phyloP scores from a whole-genome alignment of 2,329 filamentous ascomycete species.

The Coniochaeta pulveracea region DNA sequence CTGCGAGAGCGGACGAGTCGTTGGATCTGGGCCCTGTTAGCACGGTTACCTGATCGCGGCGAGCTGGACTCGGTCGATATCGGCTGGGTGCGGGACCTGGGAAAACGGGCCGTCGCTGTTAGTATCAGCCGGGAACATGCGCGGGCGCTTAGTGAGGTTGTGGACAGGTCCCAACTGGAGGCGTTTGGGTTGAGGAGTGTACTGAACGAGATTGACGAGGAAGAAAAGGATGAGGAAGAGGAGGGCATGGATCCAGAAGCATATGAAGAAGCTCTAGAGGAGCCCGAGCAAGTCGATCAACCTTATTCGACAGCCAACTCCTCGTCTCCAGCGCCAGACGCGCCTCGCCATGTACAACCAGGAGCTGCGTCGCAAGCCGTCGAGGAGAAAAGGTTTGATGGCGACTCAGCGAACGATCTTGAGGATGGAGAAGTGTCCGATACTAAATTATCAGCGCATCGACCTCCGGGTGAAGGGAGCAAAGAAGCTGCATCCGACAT shows the following conservation, averaged over 20 bases:
- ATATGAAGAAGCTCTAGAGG: too few species aligned
- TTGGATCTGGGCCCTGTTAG: constrained; percentile 80
- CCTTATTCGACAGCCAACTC: too few species aligned
- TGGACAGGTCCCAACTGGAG: constrained; percentile 19
- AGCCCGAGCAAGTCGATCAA: too few species aligned
- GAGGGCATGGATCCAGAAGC: constrained; percentile 15
- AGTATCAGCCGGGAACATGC: constrained; percentile 43
- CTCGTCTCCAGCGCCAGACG: too few species aligned
- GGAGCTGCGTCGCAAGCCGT: too few species aligned
- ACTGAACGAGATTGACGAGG: constrained; percentile 28
- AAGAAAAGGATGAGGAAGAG: constrained; percentile 19
- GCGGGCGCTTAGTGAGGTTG: constrained; percentile 29
- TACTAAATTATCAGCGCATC: too few species aligned
- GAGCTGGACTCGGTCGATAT: constrained; percentile 68
- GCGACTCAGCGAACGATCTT: too few species aligned
- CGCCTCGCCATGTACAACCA: too few species aligned
- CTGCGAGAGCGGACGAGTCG: constrained; percentile 58
- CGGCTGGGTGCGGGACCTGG: constrained; percentile 65
- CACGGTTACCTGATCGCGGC: constrained; percentile 61
- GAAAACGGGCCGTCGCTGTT: constrained; percentile 59
- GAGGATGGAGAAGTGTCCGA: too few species aligned
- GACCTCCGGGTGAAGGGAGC: constrained; percentile 16
- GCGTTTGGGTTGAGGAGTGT: constrained; percentile 4
- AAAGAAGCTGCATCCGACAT: constrained; percentile 30
- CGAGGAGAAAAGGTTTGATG: too few species aligned